phyloP scores from a whole-genome alignment of 139 green algal species.

The Axilococcus clingmanii region DNA sequence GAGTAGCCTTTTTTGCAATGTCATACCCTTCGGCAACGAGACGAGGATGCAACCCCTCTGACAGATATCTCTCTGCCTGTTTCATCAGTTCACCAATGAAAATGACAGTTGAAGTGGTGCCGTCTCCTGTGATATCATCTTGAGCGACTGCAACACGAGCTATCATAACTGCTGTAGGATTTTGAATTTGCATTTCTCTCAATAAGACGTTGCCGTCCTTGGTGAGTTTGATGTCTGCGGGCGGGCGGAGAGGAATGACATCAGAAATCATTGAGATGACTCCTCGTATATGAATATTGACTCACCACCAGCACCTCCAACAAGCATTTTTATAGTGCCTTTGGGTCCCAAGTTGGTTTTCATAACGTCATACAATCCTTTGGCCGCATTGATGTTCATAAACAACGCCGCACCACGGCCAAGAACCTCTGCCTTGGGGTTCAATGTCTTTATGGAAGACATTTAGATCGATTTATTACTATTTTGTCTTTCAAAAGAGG shows the following conservation, averaged over 20 bases:
- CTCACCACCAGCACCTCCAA: constrained; percentile 77
- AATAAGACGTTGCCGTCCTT: constrained; percentile 96
- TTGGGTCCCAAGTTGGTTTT: constrained; percentile 93
- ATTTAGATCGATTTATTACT: constrained; percentile 31
- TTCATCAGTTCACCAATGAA: constrained; percentile 99
- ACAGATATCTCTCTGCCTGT: constrained; percentile 88
- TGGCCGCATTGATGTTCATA: constrained; percentile 99
- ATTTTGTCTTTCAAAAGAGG: constrained; percentile 1
- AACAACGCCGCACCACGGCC: constrained; percentile 77
- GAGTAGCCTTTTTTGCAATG: constrained; percentile 68
- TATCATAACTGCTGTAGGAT: constrained; percentile 99
- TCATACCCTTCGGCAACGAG: constrained; percentile 93
- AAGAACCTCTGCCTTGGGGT: constrained; percentile 93
- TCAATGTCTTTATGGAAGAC: constrained; percentile 74
- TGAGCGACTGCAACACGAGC: constrained; percentile 93
- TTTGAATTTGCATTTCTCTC: constrained; percentile 98
- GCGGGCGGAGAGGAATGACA: background rate
- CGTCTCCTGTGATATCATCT: constrained; percentile 94
- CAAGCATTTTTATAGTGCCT: constrained; percentile 99
- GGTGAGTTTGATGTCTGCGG: constrained; percentile 92
- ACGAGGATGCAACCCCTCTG: constrained; percentile 90
- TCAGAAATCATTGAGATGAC: background rate
- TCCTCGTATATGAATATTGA: background rate
- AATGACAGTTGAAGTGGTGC: constrained; percentile 92
- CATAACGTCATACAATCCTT: constrained; percentile 97